Evolutionary conservation across 208 protist genomes (phyloP).

Genomic region (Crithidia bombi): DNA sequence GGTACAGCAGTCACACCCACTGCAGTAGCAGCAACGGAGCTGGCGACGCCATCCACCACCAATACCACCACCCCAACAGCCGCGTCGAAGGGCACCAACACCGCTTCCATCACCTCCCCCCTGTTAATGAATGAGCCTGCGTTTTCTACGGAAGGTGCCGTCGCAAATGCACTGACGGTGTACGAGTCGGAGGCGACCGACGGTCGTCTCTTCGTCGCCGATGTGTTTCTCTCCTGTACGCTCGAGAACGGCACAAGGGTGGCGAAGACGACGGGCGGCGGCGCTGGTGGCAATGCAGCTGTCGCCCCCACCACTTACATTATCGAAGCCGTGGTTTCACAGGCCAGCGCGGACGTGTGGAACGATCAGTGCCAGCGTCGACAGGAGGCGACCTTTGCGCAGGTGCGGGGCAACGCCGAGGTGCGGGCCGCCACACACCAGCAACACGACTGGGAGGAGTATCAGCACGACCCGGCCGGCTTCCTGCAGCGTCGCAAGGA

Average conservation of each 20-base stretch:
- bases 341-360: constrained; percentile 48
- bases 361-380: constrained; percentile 59
- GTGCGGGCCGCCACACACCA: constrained; percentile 24
- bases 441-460: constrained; percentile 42
- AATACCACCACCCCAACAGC: not conserved
- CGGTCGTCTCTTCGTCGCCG: constrained; percentile 56
- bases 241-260: constrained; percentile 8
- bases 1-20: not conserved
- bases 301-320: constrained; percentile 33
- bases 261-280: constrained; percentile 10
- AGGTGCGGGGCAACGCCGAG: constrained; percentile 36
- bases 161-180: constrained; percentile 15
- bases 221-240: constrained; percentile 42
- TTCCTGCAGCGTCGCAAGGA: constrained; percentile 52
- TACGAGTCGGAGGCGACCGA: constrained; percentile 20
- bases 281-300: not conserved
- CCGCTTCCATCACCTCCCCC: not conserved
- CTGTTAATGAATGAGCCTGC: not conserved
- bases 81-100: not conserved
- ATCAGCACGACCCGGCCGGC: constrained; percentile 35
- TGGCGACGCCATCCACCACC: not conserved
- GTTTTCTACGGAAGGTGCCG: not conserved
- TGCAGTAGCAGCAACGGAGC: not conserved
- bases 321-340: constrained; percentile 66
- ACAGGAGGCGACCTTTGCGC: constrained; percentile 53